These are phyloP conservation scores for Mortierella sp. DNA, from an alignment of 371 early-diverging fungal species.

Conservation along the genomic window DNA sequence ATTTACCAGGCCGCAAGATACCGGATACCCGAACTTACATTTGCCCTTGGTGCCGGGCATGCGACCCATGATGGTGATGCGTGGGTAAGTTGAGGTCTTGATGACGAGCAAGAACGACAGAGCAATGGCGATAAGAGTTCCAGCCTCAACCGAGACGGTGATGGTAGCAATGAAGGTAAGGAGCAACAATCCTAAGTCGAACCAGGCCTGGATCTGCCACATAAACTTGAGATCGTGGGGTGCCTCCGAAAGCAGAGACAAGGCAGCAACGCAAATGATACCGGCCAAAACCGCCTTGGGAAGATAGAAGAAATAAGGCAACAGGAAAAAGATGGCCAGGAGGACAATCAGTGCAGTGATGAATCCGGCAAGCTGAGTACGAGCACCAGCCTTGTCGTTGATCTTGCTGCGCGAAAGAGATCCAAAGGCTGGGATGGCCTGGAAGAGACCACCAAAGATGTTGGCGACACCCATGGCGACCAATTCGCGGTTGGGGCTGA, in stretches of 20 bases:
- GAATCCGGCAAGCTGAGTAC: conserved; percentile 91
- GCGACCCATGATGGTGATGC: conserved; percentile 80
- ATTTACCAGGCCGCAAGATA: no score
- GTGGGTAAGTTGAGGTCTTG: conserved; percentile 89
- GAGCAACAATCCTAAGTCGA: conserved; percentile 82
- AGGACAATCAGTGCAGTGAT: conserved; percentile 81
- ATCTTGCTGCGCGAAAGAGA: conserved; percentile 91
- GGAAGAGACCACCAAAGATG: conserved; percentile 84
- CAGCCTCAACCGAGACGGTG: conserved; percentile 89
- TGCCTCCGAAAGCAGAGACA: conserved; percentile 82
- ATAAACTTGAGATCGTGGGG: conserved; percentile 89
- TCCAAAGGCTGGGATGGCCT: conserved; percentile 92
- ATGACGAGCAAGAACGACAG: conserved; percentile 90
- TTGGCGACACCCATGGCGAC: conserved; percentile 93
- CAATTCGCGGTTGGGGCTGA: conserved; percentile 94
- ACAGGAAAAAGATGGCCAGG: conserved; percentile 80
- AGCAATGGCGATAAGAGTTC: conserved; percentile 89
- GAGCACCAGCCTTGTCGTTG: conserved; percentile 90
- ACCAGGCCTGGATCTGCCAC: conserved; percentile 87
- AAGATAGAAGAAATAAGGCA: conserved; percentile 88
- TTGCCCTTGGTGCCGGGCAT: conserved; percentile 51
- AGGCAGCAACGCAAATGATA: conserved; percentile 90
- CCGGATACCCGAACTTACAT: conserved; percentile 43
- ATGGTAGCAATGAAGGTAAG: conserved; percentile 89
- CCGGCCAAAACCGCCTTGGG: conserved; percentile 89